These are phyloP conservation scores for Talaromyces islandicus DNA, from an alignment of 2,329 filamentous ascomycete genomes.

Conservation along the genomic window DNA sequence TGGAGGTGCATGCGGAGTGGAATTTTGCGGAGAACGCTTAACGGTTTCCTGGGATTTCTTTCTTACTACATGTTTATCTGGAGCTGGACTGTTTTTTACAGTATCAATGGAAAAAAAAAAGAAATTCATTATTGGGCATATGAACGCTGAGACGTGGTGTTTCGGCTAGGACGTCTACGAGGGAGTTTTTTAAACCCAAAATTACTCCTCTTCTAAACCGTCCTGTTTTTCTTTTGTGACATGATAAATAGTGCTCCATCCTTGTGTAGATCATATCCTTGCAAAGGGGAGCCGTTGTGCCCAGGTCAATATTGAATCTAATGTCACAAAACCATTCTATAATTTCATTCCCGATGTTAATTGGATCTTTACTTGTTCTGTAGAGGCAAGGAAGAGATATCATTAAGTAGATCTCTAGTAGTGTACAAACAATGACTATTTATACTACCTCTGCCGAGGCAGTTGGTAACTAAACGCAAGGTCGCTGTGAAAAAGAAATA, in stretches of 20 bases:
- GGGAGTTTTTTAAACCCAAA: background rate
- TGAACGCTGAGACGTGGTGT: slow-evolving; percentile 14
- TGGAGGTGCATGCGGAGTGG: slow-evolving; percentile 18
- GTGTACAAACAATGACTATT: background rate
- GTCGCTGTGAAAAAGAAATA: background rate
- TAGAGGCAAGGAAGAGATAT: background rate
- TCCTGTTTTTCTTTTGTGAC: background rate
- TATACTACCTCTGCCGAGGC: background rate
- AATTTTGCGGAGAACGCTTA: slow-evolving; percentile 9
- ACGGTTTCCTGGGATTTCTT: slow-evolving; percentile 6
- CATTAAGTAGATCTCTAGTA: background rate
- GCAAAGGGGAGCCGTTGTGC: background rate
- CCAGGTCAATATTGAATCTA: background rate
- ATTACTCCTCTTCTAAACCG: background rate
- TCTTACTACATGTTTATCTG: slow-evolving; percentile 10
- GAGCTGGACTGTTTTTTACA: slow-evolving; percentile 12
- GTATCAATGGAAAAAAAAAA: slow-evolving; percentile 11
- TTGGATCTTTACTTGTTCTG: background rate
- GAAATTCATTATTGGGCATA: slow-evolving; percentile 16
- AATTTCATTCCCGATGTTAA: background rate
- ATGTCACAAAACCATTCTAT: background rate
- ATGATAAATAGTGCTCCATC: background rate
- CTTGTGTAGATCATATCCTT: background rate
- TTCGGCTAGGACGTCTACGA: background rate
- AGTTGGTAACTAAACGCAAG: background rate